Conservation (phyloP, 2,329 filamentous ascomycete genomes). For the Botrytis pseudocinerea region DNA sequence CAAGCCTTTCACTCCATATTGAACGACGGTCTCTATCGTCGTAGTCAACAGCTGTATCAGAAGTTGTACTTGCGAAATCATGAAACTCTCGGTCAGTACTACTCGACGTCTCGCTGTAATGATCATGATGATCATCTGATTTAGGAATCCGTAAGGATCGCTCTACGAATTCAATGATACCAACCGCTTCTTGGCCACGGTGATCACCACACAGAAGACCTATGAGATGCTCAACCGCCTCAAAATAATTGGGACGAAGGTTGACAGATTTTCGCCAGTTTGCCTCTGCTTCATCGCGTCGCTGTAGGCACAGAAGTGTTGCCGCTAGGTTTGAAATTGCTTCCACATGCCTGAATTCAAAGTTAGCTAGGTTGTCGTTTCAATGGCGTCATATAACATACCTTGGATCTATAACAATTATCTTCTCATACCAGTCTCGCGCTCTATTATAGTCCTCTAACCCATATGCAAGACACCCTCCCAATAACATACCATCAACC, state of each 20-base stretch:
- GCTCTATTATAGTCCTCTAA: constrained; percentile 81
- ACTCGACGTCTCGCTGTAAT: constrained; percentile 59
- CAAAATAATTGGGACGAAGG: constrained; percentile 82
- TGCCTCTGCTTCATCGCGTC: constrained; percentile 78
- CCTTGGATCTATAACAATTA: constrained; percentile 57
- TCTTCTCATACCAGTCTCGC: constrained; percentile 70
- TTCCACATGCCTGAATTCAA: constrained; percentile 66
- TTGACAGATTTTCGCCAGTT: constrained; percentile 86
- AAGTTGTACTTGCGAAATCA: constrained; percentile 32
- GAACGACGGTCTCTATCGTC: constrained; percentile 35
- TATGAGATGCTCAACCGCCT: constrained; percentile 92
- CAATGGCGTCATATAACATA: constrained; percentile 42
- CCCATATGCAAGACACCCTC: constrained; percentile 89
- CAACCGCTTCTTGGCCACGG: constrained; percentile 79
- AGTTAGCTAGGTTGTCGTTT: constrained; percentile 19
- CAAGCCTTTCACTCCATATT: constrained; percentile 26
- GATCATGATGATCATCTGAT: constrained; percentile 52
- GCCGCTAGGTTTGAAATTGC: constrained; percentile 92
- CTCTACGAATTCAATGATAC: constrained; percentile 85
- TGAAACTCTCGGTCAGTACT: constrained; percentile 45
- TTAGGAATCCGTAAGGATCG: constrained; percentile 59
- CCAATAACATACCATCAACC: constrained; percentile 89
- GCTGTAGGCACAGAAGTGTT: constrained; percentile 79
- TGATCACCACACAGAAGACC: constrained; percentile 81
- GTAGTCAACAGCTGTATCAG: constrained; percentile 38